Conservation (phyloP, 306 rosid species). For the Albizia julibrissin region DNA sequence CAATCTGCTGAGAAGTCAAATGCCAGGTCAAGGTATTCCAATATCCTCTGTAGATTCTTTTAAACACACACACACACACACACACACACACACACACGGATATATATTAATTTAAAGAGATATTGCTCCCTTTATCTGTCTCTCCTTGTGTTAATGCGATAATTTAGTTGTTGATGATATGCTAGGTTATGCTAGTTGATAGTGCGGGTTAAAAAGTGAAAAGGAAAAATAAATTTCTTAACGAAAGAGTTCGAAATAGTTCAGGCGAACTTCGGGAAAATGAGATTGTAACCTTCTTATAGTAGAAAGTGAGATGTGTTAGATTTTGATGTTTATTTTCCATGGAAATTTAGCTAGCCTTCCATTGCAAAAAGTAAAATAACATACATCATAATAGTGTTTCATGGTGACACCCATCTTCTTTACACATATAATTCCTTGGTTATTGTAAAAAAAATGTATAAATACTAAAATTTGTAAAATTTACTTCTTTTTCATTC, state of each 20-base stretch:
- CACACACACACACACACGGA: no score
- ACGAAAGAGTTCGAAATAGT: conserved; percentile 22
- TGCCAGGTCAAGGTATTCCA: conserved; percentile 61
- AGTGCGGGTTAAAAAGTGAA: conserved; percentile 26
- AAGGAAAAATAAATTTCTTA: conserved; percentile 11
- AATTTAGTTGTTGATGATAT: conserved; percentile 15
- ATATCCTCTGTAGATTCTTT: background rate
- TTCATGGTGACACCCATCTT: background rate
- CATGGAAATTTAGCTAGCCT: background rate
- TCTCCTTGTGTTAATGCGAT: conserved; percentile 1
- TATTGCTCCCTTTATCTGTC: conserved; percentile 10
- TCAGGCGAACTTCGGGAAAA: background rate
- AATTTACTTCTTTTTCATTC: background rate
- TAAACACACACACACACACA: no score
- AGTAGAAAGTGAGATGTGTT: conserved; percentile 1
- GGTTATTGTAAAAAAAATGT: conserved; percentile 6
- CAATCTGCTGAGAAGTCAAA: conserved; percentile 52
- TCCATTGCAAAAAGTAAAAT: background rate
- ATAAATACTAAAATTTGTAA: background rate
- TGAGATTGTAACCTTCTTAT: background rate
- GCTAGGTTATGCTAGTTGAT: conserved; percentile 7
- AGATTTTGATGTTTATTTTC: conserved; percentile 10
- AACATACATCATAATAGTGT: background rate
- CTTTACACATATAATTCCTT: background rate
- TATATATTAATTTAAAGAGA: background rate